Evolutionary conservation across 192 early-diverging fungal genomes (phyloP).

Genomic region (Entomortierella lignicola): DNA sequence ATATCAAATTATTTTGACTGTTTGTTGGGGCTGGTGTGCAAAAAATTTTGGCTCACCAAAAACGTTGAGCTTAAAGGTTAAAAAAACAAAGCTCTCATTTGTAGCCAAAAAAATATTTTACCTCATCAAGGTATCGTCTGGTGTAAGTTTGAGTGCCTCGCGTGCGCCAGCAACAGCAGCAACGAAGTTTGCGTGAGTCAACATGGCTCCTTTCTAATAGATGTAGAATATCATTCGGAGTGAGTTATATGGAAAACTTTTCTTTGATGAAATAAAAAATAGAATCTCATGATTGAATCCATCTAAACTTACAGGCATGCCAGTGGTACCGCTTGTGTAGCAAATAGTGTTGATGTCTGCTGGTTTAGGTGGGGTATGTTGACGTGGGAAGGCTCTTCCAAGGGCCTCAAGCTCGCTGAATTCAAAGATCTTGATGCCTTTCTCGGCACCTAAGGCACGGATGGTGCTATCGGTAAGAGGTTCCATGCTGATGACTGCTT

Average conservation of each 20-base stretch:
- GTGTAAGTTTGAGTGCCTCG: neutral
- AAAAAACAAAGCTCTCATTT: no score
- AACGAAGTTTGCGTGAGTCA: conserved; percentile 87
- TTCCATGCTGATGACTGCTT: conserved; percentile 83
- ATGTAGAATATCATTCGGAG: no score
- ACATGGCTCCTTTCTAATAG: conserved; percentile 66
- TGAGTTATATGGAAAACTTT: no score
- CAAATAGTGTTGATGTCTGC: conserved; percentile 76
- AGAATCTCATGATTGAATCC: no score
- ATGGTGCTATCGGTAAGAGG: conserved; percentile 56
- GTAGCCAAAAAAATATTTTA: no score
- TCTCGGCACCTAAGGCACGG: conserved; percentile 63
- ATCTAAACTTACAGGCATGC: conserved; percentile 70
- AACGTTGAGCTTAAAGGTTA: no score
- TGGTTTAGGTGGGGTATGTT: conserved; percentile 66
- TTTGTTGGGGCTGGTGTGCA: no score
- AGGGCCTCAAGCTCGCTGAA: conserved; percentile 66
- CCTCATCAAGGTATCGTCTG: conserved; percentile 23
- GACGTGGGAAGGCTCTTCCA: conserved; percentile 64
- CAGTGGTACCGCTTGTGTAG: conserved; percentile 92
- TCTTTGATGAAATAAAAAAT: neutral
- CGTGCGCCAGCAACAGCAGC: conserved; percentile 43
- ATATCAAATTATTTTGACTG: no score
- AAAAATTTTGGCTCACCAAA: no score
- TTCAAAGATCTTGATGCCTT: conserved; percentile 68